Evolutionary conservation across 371 early-diverging fungal genomes (phyloP).

Genomic region (Enteropsectra breve): DNA sequence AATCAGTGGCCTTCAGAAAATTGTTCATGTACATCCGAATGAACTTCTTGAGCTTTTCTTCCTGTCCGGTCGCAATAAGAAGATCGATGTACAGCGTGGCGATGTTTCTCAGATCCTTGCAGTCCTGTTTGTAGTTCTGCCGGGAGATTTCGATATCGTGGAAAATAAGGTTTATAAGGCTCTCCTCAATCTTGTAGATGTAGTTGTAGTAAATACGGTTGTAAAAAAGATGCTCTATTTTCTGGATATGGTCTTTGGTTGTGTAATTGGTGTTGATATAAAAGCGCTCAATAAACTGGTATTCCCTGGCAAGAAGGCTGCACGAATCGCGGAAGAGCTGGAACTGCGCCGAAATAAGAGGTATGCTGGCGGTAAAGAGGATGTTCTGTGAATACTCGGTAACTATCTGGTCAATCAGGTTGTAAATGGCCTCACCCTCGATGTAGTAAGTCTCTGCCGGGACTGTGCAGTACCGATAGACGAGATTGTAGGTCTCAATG

Average conservation of each 20-base stretch:
- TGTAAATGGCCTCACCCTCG: slow-evolving; percentile 34
- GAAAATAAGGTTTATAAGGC: slow-evolving; percentile 25
- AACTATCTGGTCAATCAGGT: slow-evolving; percentile 12
- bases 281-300: slow-evolving; percentile 39
- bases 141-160: slow-evolving; percentile 26
- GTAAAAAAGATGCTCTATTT: slow-evolving; percentile 25
- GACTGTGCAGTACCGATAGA: slow-evolving; percentile 43
- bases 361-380: slow-evolving; percentile 13
- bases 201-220: slow-evolving; percentile 30
- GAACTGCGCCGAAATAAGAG: slow-evolving; percentile 2
- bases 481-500: slow-evolving; percentile 36
- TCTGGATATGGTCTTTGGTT: slow-evolving; percentile 13
- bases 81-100: slow-evolving; percentile 11
- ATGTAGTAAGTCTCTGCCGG: slow-evolving; percentile 28
- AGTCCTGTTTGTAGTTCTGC: slow-evolving; percentile 7
- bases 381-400: slow-evolving; percentile 15
- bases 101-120: slow-evolving; percentile 1
- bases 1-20: slow-evolving; percentile 7
- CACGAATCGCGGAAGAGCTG: slow-evolving; percentile 4
- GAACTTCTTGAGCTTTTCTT: slow-evolving; percentile 13
- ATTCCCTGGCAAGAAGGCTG: slow-evolving; percentile 10
- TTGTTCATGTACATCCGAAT: slow-evolving; percentile 17
- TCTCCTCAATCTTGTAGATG: slow-evolving; percentile 25
- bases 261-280: slow-evolving; percentile 28
- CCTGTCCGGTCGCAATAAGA: slow-evolving; percentile 16